A percentile compares a stretch with the other conserved stretches of the same genome.
Conservation (phyloP, 1,139 yeast genomes). For the Magnusiomyces tetraspermus region DNA sequence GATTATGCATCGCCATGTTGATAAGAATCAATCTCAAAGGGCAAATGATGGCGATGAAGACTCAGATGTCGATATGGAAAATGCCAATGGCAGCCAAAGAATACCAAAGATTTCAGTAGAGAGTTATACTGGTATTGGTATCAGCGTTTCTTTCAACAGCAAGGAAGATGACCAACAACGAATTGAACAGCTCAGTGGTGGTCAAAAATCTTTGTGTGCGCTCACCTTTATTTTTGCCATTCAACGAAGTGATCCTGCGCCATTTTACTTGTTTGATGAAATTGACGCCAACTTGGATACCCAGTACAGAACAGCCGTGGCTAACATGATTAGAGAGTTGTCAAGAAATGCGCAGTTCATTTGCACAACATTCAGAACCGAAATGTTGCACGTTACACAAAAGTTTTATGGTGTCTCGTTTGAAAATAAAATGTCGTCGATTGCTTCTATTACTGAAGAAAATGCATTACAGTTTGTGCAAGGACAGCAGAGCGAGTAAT, state of each 20-base stretch:
- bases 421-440: conserved; percentile 71
- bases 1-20: conserved; percentile 47
- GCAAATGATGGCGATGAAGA: conserved; percentile 16
- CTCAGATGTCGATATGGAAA: conserved; percentile 24
- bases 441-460: conserved; percentile 57
- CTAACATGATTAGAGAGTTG: conserved; percentile 58
- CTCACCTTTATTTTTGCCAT: conserved; percentile 87
- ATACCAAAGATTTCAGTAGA: conserved; percentile 34
- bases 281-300: conserved; percentile 93
- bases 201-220: conserved; percentile 93
- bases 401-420: conserved; percentile 82
- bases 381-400: conserved; percentile 80
- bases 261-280: conserved; percentile 91
- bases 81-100: conserved; percentile 11
- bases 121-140: conserved; percentile 71
- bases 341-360: conserved; percentile 63
- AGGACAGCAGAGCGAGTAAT: conserved; percentile 26
- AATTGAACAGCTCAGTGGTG: conserved; percentile 90
- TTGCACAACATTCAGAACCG: conserved; percentile 93
- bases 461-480: conserved; percentile 78
- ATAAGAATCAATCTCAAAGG: conserved; percentile 17
- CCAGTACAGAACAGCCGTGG: conserved; percentile 84
- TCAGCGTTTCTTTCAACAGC: conserved; percentile 84
- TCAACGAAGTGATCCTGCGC: conserved; percentile 93
- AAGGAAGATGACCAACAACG: conserved; percentile 78